phyloP scores from a whole-genome alignment of 2,329 filamentous ascomycete species.

The Lasiodiplodia citricola region DNA sequence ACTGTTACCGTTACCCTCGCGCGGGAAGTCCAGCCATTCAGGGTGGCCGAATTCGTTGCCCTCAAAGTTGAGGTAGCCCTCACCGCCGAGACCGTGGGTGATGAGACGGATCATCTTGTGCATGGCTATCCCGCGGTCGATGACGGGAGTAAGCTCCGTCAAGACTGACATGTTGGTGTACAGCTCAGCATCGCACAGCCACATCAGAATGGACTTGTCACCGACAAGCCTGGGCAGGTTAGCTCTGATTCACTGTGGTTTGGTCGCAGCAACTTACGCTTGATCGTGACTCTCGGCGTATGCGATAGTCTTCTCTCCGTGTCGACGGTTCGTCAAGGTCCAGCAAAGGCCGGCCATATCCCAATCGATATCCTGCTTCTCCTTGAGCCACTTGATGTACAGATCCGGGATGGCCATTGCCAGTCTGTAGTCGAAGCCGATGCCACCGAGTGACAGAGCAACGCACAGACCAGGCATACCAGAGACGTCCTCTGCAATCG shows the following conservation, averaged over 20 bases:
- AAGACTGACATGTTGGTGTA: slow-evolving; percentile 97
- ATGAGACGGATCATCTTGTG: slow-evolving; percentile 98
- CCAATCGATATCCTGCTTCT: slow-evolving; percentile 89
- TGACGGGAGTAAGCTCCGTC: slow-evolving; percentile 81
- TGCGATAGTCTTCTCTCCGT: slow-evolving; percentile 97
- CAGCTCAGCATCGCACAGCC: slow-evolving; percentile 94
- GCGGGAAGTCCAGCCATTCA: slow-evolving; percentile 98
- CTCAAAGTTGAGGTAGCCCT: slow-evolving; percentile 98
- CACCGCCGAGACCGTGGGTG: slow-evolving; percentile 88
- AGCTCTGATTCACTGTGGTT: slow-evolving; percentile 95
- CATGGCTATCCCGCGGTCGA: slow-evolving; percentile 87
- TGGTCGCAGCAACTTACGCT: slow-evolving; percentile 74
- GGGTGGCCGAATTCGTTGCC: slow-evolving; percentile 99
- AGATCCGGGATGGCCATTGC: slow-evolving; percentile 98
- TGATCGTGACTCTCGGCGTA: slow-evolving; percentile 98
- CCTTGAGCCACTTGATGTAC: slow-evolving; percentile 99
- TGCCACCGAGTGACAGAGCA: slow-evolving; percentile 80
- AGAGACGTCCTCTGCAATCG: slow-evolving; percentile 95
- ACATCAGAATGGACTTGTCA: slow-evolving; percentile 97
- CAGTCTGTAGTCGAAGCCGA: slow-evolving; percentile 96
- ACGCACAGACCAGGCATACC: slow-evolving; percentile 98
- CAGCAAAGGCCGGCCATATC: slow-evolving; percentile 84
- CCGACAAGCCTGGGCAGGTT: slow-evolving; percentile 76
- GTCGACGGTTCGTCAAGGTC: slow-evolving; percentile 88
- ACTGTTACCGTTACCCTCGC: slow-evolving; percentile 88